Conservation (phyloP, 306 rosid genomes). For the Medicago arabica region DNA sequence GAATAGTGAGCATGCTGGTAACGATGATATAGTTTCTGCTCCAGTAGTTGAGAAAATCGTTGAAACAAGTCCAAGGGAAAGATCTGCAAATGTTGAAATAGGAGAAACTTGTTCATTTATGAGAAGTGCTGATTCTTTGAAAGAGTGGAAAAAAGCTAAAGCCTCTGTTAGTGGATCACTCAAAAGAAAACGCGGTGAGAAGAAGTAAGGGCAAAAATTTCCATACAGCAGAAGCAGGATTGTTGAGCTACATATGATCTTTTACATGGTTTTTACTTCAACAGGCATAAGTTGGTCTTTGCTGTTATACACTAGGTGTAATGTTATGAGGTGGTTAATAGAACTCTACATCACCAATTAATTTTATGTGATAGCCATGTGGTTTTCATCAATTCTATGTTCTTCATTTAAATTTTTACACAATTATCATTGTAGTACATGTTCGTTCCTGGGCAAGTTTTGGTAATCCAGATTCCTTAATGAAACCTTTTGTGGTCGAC, state of each 20-base stretch:
- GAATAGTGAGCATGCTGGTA: constrained; percentile 44
- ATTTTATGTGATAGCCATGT: background rate
- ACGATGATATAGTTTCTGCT: constrained; percentile 34
- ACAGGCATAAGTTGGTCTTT: background rate
- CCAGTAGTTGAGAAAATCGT: constrained; percentile 39
- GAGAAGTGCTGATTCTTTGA: constrained; percentile 77
- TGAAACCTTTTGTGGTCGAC: background rate
- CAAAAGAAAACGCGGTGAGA: constrained; percentile 61
- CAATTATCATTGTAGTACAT: background rate
- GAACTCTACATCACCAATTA: background rate
- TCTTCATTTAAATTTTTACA: background rate
- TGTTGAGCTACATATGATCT: constrained; percentile 7
- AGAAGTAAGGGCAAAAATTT: constrained; percentile 45
- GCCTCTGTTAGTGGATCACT: constrained; percentile 72
- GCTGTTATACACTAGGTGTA: background rate
- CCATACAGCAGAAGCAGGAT: background rate
- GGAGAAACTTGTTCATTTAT: constrained; percentile 73
- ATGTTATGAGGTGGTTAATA: background rate
- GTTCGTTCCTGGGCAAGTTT: background rate
- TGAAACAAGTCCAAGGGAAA: constrained; percentile 45
- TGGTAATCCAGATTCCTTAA: background rate
- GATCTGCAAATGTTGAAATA: constrained; percentile 45
- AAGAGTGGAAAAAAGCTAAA: constrained; percentile 75
- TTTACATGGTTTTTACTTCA: background rate
- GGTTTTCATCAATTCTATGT: constrained; percentile 11